Conservation (phyloP, 495 filamentous ascomycete species). For the Penicillium atrosanguineum region DNA sequence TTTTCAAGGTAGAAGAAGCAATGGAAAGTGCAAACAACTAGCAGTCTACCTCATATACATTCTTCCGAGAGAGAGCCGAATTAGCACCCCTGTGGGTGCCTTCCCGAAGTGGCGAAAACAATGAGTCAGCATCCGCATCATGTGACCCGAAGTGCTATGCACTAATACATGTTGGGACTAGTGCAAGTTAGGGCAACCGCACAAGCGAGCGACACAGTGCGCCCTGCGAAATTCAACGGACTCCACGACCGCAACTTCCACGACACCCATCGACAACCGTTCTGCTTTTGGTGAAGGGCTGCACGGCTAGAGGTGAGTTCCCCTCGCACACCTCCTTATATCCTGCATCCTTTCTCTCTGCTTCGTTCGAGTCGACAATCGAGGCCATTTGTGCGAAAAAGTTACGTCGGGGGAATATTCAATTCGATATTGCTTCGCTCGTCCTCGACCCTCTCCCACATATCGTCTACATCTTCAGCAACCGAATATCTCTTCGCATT, state of each 20-base stretch:
- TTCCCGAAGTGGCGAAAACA: conserved; percentile 7
- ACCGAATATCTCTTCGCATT: conserved; percentile 6
- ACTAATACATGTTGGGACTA: conserved; percentile 24
- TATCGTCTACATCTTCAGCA: not conserved
- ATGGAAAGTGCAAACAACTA: not conserved
- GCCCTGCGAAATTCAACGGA: conserved; percentile 46
- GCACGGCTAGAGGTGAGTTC: conserved; percentile 49
- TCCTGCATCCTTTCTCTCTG: conserved; percentile 22
- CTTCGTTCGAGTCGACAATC: conserved; percentile 28
- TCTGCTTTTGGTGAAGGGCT: conserved; percentile 51
- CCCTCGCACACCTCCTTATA: conserved; percentile 12
- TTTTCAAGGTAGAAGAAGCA: not conserved
- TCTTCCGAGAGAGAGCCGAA: not conserved
- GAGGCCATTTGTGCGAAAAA: conserved; percentile 8
- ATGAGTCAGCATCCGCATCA: conserved; percentile 16
- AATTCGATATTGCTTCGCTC: conserved; percentile 17
- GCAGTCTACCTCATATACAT: not conserved
- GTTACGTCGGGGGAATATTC: conserved; percentile 10
- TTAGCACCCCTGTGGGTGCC: not conserved
- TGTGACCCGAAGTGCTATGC: conserved; percentile 17
- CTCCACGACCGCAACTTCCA: conserved; percentile 42
- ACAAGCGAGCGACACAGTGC: conserved; percentile 47
- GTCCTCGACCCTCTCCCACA: conserved; percentile 7
- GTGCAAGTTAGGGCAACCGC: conserved; percentile 41
- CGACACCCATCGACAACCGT: conserved; percentile 46